These are phyloP conservation scores for Phytophthora foliorum DNA, from an alignment of 352 stramenopile genomes.

Conservation along the genomic window DNA sequence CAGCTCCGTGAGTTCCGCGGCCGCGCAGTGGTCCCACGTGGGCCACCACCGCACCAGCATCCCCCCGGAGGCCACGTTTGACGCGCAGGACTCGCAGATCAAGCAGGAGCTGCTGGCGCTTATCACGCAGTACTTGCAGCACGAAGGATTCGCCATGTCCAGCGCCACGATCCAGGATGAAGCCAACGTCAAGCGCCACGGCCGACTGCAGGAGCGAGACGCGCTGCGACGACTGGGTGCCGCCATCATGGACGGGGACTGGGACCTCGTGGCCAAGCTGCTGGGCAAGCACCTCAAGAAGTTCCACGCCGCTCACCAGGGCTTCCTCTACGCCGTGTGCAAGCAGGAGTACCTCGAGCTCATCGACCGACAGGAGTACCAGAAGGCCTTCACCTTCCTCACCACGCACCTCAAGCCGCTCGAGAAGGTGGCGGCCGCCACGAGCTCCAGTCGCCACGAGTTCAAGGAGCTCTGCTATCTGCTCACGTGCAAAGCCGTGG, in stretches of 20 bases:
- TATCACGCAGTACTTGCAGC: conserved; percentile 90
- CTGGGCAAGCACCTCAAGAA: conserved; percentile 85
- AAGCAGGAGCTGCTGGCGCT: conserved; percentile 85
- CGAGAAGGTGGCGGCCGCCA: conserved; percentile 80
- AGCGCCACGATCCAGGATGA: conserved; percentile 91
- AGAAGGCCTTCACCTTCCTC: conserved; percentile 92
- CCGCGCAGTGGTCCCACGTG: conserved; percentile 75
- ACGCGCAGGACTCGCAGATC: conserved; percentile 77
- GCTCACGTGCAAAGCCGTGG: conserved; percentile 90
- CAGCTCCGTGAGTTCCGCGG: neutral
- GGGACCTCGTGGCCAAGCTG: conserved; percentile 87
- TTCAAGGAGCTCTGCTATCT: conserved; percentile 92
- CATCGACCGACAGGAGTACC: conserved; percentile 90
- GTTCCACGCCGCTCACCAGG: conserved; percentile 81
- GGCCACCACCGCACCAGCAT: conserved; percentile 89
- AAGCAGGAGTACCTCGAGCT: conserved; percentile 92
- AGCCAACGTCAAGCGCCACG: conserved; percentile 85
- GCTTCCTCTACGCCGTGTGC: conserved; percentile 90
- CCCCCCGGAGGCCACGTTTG: conserved; percentile 82
- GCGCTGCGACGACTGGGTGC: conserved; percentile 77
- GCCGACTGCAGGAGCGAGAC: conserved; percentile 78
- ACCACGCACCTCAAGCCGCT: conserved; percentile 91
- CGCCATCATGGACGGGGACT: conserved; percentile 87
- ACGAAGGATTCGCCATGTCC: conserved; percentile 82
- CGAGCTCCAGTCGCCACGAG: conserved; percentile 78